Evolutionary conservation across 805 yeast species (phyloP), one percentile per base, ranked within the genome.

Genomic region (Allodekkera sacchari): DNA sequence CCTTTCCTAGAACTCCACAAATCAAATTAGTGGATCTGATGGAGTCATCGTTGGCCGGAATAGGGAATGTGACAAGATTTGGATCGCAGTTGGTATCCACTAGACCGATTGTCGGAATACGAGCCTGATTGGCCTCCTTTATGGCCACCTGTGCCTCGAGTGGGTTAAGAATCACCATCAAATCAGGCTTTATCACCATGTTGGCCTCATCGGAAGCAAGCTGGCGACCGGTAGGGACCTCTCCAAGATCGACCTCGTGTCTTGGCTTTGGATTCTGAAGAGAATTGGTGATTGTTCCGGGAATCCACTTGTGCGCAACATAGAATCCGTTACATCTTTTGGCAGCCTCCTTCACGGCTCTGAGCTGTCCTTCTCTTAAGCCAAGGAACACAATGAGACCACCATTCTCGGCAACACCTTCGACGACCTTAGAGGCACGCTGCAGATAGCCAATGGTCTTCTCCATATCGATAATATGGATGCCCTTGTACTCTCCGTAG

Each of bases 31-130:
- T 75, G 6, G 94, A 72, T 55, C 98, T 73, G 36, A 75, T 61
- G 6, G 94, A 80, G 54, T 88, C 96, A 55, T 92, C 97, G 53
- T 92, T 92, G 41, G 94, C 94, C 12, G 97, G 97, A 43, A 92
- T 83, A 31, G 97, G 94, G 52, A 92, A 92, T 2, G 96, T 85
- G 33, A 89, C 83, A 44, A 81, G 61, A 11, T 83, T 72, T 7
- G 96, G 94, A 52, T 92, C 96, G 53, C 82, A 77, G 57, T 92
- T 89, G 15, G 97, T 88, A 59, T 92, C 98, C 40, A 92, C 76
- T 36, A 92, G 71, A 18, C 96, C 97, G 46, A 92, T 76, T 1
- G 96, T 87, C 36, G 98, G 98, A 20, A 92, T 73, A 53, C 94
- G 72, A 37, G 78, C 66, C 49, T 75, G 74, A 44, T 74, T 71